These are phyloP conservation scores for Conringia planisiliqua DNA, from an alignment of 345 rosid genomes.

Conservation along the genomic window DNA sequence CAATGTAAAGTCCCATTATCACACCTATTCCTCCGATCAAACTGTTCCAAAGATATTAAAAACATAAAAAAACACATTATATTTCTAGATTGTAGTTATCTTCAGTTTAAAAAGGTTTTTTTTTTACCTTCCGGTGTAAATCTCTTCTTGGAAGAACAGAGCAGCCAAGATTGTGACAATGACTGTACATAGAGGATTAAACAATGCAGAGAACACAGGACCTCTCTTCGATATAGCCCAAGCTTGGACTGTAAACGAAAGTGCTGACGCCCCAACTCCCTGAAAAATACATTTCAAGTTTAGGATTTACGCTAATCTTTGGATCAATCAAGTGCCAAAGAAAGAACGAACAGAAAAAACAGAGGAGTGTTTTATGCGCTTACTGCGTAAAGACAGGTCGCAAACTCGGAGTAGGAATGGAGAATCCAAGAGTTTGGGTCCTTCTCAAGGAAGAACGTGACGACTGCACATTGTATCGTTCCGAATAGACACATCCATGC, in stretches of 20 bases:
- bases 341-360: background rate
- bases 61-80: background rate
- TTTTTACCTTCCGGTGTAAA: constrained; percentile 50
- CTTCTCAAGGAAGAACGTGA: constrained; percentile 47
- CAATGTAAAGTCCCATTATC: constrained; percentile 45
- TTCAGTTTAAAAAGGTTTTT: too few species aligned
- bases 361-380: constrained; percentile 3
- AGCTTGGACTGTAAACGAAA: constrained; percentile 51
- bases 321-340: background rate
- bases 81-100: background rate
- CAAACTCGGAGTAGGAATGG: constrained; percentile 46
- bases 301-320: background rate
- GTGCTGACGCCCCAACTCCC: constrained; percentile 50
- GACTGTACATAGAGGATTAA: constrained; percentile 60
- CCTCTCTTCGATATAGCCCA: constrained; percentile 62
- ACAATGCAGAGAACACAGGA: constrained; percentile 61
- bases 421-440: constrained; percentile 50
- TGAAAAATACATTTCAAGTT: background rate
- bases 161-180: constrained; percentile 56
- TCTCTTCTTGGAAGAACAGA: constrained; percentile 50
- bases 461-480: constrained; percentile 49
- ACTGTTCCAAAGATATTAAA: constrained; percentile 29
- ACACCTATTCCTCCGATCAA: constrained; percentile 54
- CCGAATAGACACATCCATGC: constrained; percentile 80
- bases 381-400: constrained; percentile 46